phyloP scores from a whole-genome alignment of 1,139 yeast species.

The Scheffersomyces parashehatae region DNA sequence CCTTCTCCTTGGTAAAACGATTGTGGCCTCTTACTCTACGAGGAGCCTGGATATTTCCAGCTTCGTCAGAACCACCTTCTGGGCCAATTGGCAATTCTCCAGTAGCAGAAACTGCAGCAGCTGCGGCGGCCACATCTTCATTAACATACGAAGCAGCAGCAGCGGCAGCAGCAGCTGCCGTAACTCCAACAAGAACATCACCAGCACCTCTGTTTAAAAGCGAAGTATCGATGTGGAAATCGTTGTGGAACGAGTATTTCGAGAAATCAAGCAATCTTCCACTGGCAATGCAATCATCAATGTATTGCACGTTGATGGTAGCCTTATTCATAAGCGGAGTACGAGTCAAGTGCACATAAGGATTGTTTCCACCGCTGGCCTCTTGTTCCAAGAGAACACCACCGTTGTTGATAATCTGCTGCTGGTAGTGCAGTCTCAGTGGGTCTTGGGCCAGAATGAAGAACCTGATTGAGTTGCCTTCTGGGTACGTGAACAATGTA shows the following conservation, averaged over 20 bases:
- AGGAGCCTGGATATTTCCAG: background rate
- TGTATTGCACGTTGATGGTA: background rate
- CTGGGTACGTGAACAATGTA: background rate
- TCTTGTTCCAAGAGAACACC: background rate
- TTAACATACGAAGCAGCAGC: background rate
- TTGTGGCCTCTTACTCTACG: constrained; percentile 11
- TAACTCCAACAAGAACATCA: background rate
- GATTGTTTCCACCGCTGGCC: background rate
- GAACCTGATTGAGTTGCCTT: background rate
- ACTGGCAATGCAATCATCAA: background rate
- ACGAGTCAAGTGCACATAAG: too few relatives aligned
- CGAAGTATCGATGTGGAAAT: background rate
- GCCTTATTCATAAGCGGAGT: too few relatives aligned
- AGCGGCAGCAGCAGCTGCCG: background rate
- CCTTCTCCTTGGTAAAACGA: constrained; percentile 59
- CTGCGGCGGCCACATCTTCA: background rate
- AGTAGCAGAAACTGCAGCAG: background rate
- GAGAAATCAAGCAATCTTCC: background rate
- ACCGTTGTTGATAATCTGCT: background rate
- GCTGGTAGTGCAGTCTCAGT: background rate
- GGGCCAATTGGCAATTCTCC: background rate
- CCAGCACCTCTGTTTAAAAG: constrained; percentile 1
- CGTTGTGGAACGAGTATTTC: background rate
- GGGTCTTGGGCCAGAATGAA: background rate
- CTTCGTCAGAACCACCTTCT: background rate